Evolutionary conservation across 176 grass and related monocot genomes (phyloP), one percentile per base, ranked within the genome.

Genomic region (Lolium perenne): DNA sequence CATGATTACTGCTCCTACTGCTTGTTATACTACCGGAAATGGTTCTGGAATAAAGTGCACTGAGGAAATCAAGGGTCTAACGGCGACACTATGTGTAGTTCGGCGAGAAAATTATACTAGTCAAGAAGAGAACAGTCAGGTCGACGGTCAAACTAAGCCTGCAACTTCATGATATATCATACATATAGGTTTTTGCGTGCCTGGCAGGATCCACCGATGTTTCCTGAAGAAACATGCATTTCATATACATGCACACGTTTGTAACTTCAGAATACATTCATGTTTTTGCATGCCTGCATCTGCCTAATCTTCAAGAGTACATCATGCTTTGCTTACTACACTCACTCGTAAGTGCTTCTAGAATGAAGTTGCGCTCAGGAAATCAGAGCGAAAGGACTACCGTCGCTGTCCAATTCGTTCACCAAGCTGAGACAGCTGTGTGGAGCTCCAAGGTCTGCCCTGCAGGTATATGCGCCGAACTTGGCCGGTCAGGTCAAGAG

Each of bases 401-500:
- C 18, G 8, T 1, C 7, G 35, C 66, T 18, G 16, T 40, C 17
- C 16, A 41, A 20, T 41, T 69, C 20, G 16, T 38, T 69, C 65
- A 38, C 13, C 14, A 6, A 78, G 32, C 32, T 35, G 32, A 59
- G 35, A 77, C 17, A 58, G 32, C 11, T 64, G 11, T 6, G 58
- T 35, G 59, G 8, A 29, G 20, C 20, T 9, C 4, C 35, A 58
- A 11, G 32, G 55, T 21, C 54, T 78, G 35, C 12, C 29, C 62
- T 15, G 62, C 25, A 65, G 25, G 76, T 78, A 59, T 78, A 14
- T 22, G 14, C 29, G 58, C 58, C 60, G 23, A 66, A 81, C 53
- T 21, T 43, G 45, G 60, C 63, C 59, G 63, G 62, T 65, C 25
- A 65, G 63, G 63, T 35, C 26, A 38, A 68, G 60, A 81, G 62